A percentile compares a stretch with the other conserved stretches of the same genome.
Conservation (phyloP, 257 asterid species). For the Ophiorrhiza pumila region DNA sequence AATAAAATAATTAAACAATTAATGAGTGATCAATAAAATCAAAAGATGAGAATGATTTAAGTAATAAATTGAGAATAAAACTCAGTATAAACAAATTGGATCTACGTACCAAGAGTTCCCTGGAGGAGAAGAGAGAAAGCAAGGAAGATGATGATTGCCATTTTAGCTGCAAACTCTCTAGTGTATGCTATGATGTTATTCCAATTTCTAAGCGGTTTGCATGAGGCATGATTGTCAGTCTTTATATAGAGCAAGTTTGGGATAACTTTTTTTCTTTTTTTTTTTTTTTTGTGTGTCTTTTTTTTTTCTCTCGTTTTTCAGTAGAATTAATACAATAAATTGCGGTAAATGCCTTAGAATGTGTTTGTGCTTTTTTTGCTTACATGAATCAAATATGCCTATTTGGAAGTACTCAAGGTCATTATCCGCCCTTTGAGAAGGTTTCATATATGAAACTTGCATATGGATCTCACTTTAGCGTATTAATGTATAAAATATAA, state of each 20-base stretch:
- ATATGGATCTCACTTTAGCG: too few relatives aligned
- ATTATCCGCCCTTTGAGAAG: too few relatives aligned
- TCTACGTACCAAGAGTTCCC: conserved; percentile 7
- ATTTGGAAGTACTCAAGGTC: too few relatives aligned
- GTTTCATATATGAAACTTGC: too few relatives aligned
- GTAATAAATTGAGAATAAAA: neutral
- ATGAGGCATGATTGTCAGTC: neutral
- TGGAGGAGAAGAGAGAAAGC: conserved; percentile 10
- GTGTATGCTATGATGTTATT: too few relatives aligned
- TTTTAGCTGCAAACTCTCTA: neutral
- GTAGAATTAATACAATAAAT: too few relatives aligned
- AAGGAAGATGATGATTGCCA: conserved; percentile 13
- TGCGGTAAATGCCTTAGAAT: neutral
- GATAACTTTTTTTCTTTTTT: neutral
- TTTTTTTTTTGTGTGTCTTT: too few relatives aligned
- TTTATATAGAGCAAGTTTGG: neutral
- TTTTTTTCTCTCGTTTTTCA: too few relatives aligned
- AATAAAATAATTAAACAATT: neutral
- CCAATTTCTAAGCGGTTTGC: neutral
- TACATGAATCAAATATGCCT: too few relatives aligned
- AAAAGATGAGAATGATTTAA: neutral
- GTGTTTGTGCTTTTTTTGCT: too few relatives aligned
- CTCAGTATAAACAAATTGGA: neutral
- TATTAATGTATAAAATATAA: too few relatives aligned
- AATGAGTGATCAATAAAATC: neutral